A percentile compares a stretch with the other conserved stretches of the same genome.
phyloP scores from a whole-genome alignment of 345 rosid genomes.

The Salix suchowensis region DNA sequence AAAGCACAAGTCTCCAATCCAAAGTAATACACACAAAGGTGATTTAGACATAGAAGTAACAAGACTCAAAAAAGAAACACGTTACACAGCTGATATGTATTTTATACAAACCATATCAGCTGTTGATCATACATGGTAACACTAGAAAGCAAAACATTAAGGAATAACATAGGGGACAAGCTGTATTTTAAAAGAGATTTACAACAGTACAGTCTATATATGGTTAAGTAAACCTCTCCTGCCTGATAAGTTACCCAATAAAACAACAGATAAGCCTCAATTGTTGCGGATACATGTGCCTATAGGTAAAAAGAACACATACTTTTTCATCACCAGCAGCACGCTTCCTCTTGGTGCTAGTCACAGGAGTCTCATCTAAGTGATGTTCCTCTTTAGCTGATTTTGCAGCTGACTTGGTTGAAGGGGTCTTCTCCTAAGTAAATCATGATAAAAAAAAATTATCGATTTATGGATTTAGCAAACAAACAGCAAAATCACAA shows the following conservation, averaged over 20 bases:
- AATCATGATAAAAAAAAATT: not conserved
- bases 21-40: not conserved
- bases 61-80: not conserved
- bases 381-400: slow-evolving; percentile 41
- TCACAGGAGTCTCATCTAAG: slow-evolving; percentile 53
- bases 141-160: not conserved
- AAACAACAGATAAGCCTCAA: not conserved
- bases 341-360: slow-evolving; percentile 55
- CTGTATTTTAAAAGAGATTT: not conserved
- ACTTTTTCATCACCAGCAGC: slow-evolving; percentile 54
- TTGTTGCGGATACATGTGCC: not conserved
- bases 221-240: not conserved
- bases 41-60: not conserved
- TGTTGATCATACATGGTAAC: not conserved
- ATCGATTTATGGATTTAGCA: not conserved
- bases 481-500: slow-evolving; percentile 3
- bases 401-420: slow-evolving; percentile 52
- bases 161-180: not conserved
- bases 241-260: not conserved
- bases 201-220: not conserved
- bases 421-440: slow-evolving; percentile 45
- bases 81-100: not conserved
- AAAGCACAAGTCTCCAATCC: slow-evolving; percentile 4
- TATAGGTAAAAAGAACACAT: slow-evolving; percentile 10
- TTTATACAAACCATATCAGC: not conserved